phyloP scores from a whole-genome alignment of 257 asterid genomes.

The Petunia secreta region DNA sequence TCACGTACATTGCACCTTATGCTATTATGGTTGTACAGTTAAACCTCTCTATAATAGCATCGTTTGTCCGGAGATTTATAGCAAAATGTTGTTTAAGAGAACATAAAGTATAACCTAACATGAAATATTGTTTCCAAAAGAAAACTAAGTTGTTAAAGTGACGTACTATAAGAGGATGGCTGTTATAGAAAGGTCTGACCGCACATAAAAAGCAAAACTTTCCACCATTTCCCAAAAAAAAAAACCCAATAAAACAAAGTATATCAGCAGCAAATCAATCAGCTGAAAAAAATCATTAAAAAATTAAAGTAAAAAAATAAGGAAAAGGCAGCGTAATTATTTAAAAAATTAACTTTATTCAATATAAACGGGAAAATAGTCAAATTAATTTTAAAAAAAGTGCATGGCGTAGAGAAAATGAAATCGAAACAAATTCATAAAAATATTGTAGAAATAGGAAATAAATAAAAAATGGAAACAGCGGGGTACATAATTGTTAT shows the following conservation, averaged over 20 bases:
- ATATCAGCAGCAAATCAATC: neutral
- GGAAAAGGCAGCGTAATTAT: neutral
- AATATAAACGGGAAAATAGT: neutral
- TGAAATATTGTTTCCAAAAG: too few relatives aligned
- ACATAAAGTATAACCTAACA: too few relatives aligned
- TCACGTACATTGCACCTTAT: neutral
- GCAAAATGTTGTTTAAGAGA: too few relatives aligned
- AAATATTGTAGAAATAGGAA: neutral
- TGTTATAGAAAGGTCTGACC: too few relatives aligned
- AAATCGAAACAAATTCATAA: neutral
- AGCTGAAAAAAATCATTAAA: neutral
- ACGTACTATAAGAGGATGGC: too few relatives aligned
- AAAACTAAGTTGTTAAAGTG: too few relatives aligned
- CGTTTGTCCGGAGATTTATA: too few relatives aligned
- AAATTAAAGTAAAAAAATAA: neutral
- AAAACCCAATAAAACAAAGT: neutral
- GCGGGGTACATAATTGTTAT: neutral
- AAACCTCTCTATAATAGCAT: too few relatives aligned
- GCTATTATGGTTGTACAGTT: too few relatives aligned
- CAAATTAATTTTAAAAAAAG: neutral
- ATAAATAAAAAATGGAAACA: neutral
- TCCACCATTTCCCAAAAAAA: neutral
- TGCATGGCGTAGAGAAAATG: neutral
- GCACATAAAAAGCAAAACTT: too few relatives aligned
- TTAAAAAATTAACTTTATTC: neutral